Percentiles rank a stretch among this genome's conserved stretches.
Evolutionary conservation across 2,329 filamentous ascomycete genomes (phyloP).

Genomic region (Fusarium agapanthi): DNA sequence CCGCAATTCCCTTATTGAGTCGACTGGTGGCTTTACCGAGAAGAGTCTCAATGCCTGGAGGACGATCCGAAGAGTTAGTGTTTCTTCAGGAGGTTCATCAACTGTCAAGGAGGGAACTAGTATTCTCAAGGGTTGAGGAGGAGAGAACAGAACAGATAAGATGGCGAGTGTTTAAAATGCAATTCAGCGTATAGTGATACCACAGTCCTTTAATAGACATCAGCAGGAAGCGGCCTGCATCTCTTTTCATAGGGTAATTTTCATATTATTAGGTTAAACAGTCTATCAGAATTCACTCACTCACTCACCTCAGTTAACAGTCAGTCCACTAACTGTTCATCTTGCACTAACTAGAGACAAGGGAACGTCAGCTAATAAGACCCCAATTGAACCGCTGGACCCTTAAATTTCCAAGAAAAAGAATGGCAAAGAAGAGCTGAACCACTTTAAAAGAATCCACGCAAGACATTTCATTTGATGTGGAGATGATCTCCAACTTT

Average conservation of each 20-base stretch:
- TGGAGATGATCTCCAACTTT: slow-evolving; percentile 34
- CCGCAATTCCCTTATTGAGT: slow-evolving; percentile 39
- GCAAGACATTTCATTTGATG: slow-evolving; percentile 1
- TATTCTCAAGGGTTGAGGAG: slow-evolving; percentile 7
- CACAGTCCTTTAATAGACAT: slow-evolving; percentile 30
- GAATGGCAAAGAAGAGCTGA: slow-evolving; percentile 19
- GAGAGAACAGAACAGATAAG: background rate
- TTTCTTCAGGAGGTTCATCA: slow-evolving; percentile 31
- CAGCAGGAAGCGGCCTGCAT: slow-evolving; percentile 37
- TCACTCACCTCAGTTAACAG: background rate
- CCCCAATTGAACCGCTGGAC: background rate
- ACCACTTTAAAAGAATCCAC: slow-evolving; percentile 31
- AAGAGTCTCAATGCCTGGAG: slow-evolving; percentile 34
- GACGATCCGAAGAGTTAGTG: slow-evolving; percentile 41
- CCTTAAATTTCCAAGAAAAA: slow-evolving; percentile 9
- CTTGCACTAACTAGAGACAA: background rate
- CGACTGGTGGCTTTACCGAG: slow-evolving; percentile 28
- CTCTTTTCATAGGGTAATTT: slow-evolving; percentile 35
- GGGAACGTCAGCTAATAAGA: background rate
- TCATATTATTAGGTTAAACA: slow-evolving; percentile 10
- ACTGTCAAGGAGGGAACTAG: slow-evolving; percentile 13
- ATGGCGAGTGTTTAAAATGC: background rate
- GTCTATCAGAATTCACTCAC: background rate
- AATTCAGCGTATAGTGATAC: slow-evolving; percentile 24
- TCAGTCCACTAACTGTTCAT: background rate